Percentiles rank a stretch among this genome's conserved stretches.
Conservation (phyloP, 352 stramenopile genomes). For the Phytopythium helicoides region DNA sequence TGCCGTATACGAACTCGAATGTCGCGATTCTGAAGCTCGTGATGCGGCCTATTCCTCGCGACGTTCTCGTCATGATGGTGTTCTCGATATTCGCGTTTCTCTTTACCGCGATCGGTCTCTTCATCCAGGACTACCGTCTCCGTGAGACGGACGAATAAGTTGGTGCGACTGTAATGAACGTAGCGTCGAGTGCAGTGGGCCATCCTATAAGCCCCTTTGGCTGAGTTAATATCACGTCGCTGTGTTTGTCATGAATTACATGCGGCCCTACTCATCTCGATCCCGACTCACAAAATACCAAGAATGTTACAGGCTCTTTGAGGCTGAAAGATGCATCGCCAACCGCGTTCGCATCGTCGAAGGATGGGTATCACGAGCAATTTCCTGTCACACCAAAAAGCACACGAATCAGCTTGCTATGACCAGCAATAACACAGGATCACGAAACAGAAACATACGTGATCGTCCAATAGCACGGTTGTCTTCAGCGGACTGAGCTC, state of each 20-base stretch:
- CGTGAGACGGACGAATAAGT: neutral
- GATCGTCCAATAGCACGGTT: constrained; percentile 33
- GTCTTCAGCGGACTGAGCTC: constrained; percentile 65
- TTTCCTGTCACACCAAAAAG: constrained; percentile 12
- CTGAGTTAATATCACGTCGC: too few species aligned
- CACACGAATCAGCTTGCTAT: too few species aligned
- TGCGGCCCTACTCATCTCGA: too few species aligned
- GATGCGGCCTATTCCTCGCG: constrained; percentile 34
- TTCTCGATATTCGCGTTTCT: constrained; percentile 25
- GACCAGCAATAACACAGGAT: too few species aligned
- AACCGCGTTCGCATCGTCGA: constrained; percentile 44
- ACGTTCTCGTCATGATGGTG: constrained; percentile 25
- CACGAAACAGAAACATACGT: constrained; percentile 16
- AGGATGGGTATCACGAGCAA: constrained; percentile 11
- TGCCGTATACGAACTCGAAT: constrained; percentile 42
- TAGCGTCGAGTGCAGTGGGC: too few species aligned
- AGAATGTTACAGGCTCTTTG: constrained; percentile 35
- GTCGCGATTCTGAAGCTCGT: constrained; percentile 20
- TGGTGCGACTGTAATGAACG: too few species aligned
- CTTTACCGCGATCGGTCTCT: constrained; percentile 19
- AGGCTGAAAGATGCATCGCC: constrained; percentile 32
- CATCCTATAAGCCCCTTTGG: too few species aligned
- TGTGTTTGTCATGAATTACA: too few species aligned
- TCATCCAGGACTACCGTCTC: constrained; percentile 21
- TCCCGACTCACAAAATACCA: neutral